phyloP scores from a whole-genome alignment of 2,329 filamentous ascomycete genomes.

The Alternaria angustiovoidea region DNA sequence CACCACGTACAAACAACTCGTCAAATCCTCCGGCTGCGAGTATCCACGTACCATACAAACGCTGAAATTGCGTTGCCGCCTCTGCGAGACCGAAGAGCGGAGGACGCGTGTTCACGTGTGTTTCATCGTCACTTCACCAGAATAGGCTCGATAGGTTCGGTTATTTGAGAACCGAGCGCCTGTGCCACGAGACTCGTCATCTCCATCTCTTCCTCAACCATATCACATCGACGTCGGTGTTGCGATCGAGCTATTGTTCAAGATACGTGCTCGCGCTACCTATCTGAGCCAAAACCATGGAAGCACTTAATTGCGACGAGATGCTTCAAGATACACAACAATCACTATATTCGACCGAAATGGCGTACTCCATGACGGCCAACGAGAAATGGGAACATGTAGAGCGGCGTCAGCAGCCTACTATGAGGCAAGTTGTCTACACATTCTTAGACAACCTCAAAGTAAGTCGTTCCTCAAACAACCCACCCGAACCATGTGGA shows the following conservation, averaged over 20 bases:
- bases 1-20: conserved; percentile 8
- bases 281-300: not conserved
- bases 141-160: not conserved
- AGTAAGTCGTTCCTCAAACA: conserved; percentile 16
- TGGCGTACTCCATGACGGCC: not conserved
- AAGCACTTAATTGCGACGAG: not conserved
- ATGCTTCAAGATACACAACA: not conserved
- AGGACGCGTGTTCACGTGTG: conserved; percentile 12
- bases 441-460: conserved; percentile 31
- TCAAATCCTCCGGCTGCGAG: not conserved
- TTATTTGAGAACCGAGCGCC: conserved; percentile 6
- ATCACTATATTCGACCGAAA: not conserved
- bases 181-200: not conserved
- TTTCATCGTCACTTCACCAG: conserved; percentile 16
- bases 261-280: not conserved
- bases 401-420: not conserved
- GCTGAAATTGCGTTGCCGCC: not conserved
- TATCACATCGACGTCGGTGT: not conserved
- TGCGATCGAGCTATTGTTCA: not conserved
- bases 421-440: conserved; percentile 17
- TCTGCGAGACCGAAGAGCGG: not conserved
- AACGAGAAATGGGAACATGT: not conserved
- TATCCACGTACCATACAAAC: not conserved
- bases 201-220: not conserved
- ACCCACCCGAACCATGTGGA: not conserved